Evolutionary conservation across 441 rosid genomes (phyloP).

Genomic region (Populus trichocarpa): DNA sequence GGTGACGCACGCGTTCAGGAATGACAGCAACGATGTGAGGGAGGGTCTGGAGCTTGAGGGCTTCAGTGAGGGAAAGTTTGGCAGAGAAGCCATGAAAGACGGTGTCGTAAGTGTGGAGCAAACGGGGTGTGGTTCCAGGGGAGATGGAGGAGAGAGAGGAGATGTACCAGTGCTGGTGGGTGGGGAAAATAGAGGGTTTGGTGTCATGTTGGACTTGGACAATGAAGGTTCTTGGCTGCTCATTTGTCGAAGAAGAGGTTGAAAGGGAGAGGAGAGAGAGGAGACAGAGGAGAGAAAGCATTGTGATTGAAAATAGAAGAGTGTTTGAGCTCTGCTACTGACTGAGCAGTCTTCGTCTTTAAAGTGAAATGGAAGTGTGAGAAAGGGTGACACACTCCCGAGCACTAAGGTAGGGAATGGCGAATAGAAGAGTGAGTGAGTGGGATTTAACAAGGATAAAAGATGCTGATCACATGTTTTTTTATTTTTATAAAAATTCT

Average conservation of each 20-base stretch:
- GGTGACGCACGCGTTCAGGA: constrained; percentile 59
- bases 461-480: too few species aligned
- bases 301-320: background rate
- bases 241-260: constrained; percentile 38
- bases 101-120: constrained; percentile 74
- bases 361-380: background rate
- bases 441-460: too few species aligned
- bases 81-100: constrained; percentile 89
- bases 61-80: constrained; percentile 36
- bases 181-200: constrained; percentile 76
- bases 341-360: background rate
- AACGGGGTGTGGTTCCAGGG: constrained; percentile 27
- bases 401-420: background rate
- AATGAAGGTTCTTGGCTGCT: constrained; percentile 53
- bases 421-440: background rate
- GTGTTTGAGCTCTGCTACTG: background rate
- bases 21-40: constrained; percentile 59
- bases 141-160: constrained; percentile 55
- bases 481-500: too few species aligned
- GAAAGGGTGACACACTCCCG: background rate
- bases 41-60: constrained; percentile 43
- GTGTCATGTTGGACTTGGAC: constrained; percentile 57
- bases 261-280: constrained; percentile 22
- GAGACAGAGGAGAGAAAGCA: constrained; percentile 25
- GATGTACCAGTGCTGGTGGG: constrained; percentile 74